Conservation (phyloP, 1,139 yeast species). For the Debaryomyces nepalensis region DNA sequence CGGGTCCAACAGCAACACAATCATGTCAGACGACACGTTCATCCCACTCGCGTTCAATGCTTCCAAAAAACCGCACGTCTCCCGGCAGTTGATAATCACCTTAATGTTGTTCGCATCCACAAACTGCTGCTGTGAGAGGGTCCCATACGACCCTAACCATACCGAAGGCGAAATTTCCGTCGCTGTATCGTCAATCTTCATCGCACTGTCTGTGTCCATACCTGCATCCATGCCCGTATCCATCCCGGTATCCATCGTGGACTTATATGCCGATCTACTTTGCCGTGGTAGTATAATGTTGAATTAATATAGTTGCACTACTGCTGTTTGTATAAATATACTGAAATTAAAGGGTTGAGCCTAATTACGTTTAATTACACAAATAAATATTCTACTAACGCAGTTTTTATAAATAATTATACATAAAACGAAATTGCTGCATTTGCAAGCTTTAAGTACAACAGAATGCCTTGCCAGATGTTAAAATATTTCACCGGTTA, state of each 20-base stretch:
- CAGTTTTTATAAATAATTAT: neutral
- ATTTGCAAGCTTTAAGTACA: neutral
- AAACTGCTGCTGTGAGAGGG: conserved; percentile 23
- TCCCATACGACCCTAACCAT: conserved; percentile 34
- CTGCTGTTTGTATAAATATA: conserved; percentile 4
- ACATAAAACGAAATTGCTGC: neutral
- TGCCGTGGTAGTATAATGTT: conserved; percentile 7
- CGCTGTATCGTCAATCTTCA: conserved; percentile 16
- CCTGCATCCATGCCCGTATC: neutral
- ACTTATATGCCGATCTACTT: neutral
- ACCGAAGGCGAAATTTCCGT: conserved; percentile 37
- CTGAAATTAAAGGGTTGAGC: conserved; percentile 10
- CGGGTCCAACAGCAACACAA: conserved; percentile 47
- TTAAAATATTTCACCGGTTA: conserved; percentile 9
- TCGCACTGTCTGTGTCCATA: conserved; percentile 12
- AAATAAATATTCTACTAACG: neutral
- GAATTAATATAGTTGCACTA: conserved; percentile 5
- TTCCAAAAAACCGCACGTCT: conserved; percentile 37
- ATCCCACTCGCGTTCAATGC: conserved; percentile 26
- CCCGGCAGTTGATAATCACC: conserved; percentile 47
- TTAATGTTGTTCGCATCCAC: conserved; percentile 37
- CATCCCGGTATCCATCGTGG: neutral
- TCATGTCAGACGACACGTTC: conserved; percentile 43
- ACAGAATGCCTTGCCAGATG: conserved; percentile 6
- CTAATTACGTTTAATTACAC: conserved; percentile 4